Evolutionary conservation across 1,284 basidiomycete genomes (phyloP), one percentile per base, ranked within the genome.

Genomic region (Cystobasidium sp.): DNA sequence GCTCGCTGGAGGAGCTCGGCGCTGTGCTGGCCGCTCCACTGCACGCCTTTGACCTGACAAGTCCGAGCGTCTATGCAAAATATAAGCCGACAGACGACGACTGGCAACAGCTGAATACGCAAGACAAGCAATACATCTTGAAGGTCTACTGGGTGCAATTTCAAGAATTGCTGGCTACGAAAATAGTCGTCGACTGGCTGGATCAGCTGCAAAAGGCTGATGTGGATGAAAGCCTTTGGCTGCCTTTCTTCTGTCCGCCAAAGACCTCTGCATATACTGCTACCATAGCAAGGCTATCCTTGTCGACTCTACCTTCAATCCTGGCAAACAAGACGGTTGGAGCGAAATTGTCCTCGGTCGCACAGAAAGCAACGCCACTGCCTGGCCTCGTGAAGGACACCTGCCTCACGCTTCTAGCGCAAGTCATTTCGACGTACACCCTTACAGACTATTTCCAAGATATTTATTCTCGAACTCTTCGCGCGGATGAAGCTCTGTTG

Each of bases 111-210:
- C 47, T 63, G n/a, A 41, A 51, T 22, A 3, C 44, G 16, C 61
- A 39, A 43, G 51, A 71, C 44, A 71, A 63, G 24, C 1, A 12
- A 1, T 62, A 63, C 61, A 53, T 63, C 12, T 12, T 71, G 4
- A 62, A 55, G 18, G 47, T 62, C 5, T 63, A 58, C 61, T 63
- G 69, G 55, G 37, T 31, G 7, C 58, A 63, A 47, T 53, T 52
- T 20, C 69, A 71, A 22, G 58, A 64, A 22, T 22, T 63, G 1
- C 61, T 71, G 14, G 44, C 61, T 16, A 64, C 69, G 8, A 62
- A 53, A 41, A 46, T 71, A 24, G 47, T 31, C 16, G 61, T 71
- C 16, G 61, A 63, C 61, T 71, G 69, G 69, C 41, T 58, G 52
- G 31, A 68, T 47, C 51, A 68, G n/a, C 66, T 68, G 12, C 55